A percentile compares a stretch with the other conserved stretches of the same genome.
Conservation (phyloP, 352 stramenopile species). For the Phytophthora vignae region DNA sequence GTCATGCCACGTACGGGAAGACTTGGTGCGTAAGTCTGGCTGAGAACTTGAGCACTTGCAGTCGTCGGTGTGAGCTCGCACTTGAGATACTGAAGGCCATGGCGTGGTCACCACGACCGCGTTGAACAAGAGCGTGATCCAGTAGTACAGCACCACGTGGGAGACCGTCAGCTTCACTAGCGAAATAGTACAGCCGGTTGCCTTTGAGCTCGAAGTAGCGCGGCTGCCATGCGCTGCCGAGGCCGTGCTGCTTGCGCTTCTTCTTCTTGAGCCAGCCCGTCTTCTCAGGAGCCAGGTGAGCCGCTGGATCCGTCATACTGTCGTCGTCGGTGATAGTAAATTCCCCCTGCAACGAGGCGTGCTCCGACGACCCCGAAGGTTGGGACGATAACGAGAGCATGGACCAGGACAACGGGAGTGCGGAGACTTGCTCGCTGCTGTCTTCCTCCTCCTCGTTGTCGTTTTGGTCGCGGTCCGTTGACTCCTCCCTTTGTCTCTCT, state of each 20-base stretch:
- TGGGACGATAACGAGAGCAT: conserved; percentile 73
- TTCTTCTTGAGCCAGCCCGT: conserved; percentile 86
- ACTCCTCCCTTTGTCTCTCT: conserved; percentile 12
- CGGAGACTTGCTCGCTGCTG: conserved; percentile 44
- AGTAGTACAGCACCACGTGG: conserved; percentile 75
- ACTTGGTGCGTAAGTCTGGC: conserved; percentile 74
- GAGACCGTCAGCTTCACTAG: conserved; percentile 74
- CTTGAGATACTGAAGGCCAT: conserved; percentile 80
- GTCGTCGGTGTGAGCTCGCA: conserved; percentile 54
- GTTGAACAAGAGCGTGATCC: conserved; percentile 73
- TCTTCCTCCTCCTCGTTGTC: conserved; percentile 36
- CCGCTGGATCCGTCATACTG: conserved; percentile 18
- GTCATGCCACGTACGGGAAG: conserved; percentile 46
- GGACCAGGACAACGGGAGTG: conserved; percentile 60
- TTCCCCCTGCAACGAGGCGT: conserved; percentile 35
- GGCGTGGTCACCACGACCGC: conserved; percentile 64
- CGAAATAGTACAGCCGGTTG: conserved; percentile 84
- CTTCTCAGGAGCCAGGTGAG: conserved; percentile 57
- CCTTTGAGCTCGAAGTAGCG: conserved; percentile 87
- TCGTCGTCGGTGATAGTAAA: conserved; percentile 31
- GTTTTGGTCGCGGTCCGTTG: conserved; percentile 13
- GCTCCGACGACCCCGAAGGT: conserved; percentile 39
- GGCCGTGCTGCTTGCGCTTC: conserved; percentile 77
- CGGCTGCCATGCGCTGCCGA: conserved; percentile 73
- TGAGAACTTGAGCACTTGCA: conserved; percentile 81